Evolutionary conservation across 306 rosid genomes (phyloP), one percentile per base, ranked within the genome.

Genomic region (Vachellia pachyceras): DNA sequence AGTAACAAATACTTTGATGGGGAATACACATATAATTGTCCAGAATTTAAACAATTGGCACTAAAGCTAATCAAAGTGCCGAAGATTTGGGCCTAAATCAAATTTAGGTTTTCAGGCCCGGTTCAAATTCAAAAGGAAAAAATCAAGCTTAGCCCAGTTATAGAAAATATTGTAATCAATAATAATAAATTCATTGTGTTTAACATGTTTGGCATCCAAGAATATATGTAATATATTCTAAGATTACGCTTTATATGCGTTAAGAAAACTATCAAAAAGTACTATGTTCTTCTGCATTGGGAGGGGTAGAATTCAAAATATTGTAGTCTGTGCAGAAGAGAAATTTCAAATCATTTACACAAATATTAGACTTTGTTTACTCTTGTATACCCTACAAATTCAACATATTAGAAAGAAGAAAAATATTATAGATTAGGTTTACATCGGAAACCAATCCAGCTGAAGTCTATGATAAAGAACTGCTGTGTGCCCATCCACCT

Each of bases 401-500:
- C 40, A 29, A 61, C 40, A 25, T 64, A 65, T 29, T 36, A 44
- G 46, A 46, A 50, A 52, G 35, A 64, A 23, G 7, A 70, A 25
- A 14, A 76, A 10, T 58, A 67, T 57, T 57, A 22, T 46, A 72
- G 65, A 72, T 79, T 64, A 72, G 66, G 44, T 75, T 87, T 95
- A 95, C 99, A 93, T 89, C 22, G 99, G 90, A 77, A 95, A 93
- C 99, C 99, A 95, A 84, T 95, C 99, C 17, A 95, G 89, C 91
- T 86, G 98, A 84, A 95, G 99, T 74, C 90, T 88, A 85, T 95
- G 99, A 86, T 95, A 93, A 79, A 95, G 96, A 84, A 95, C 76
- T 78, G 99, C 99, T 0, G 99, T 95, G 81, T 95, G 99, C 76
- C 99, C 99, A 84, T 95, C 99, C 83, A 95, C 99, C 85, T 95